phyloP scores from a whole-genome alignment of 2,329 filamentous ascomycete genomes.

The Cryphonectria carpinicola region DNA sequence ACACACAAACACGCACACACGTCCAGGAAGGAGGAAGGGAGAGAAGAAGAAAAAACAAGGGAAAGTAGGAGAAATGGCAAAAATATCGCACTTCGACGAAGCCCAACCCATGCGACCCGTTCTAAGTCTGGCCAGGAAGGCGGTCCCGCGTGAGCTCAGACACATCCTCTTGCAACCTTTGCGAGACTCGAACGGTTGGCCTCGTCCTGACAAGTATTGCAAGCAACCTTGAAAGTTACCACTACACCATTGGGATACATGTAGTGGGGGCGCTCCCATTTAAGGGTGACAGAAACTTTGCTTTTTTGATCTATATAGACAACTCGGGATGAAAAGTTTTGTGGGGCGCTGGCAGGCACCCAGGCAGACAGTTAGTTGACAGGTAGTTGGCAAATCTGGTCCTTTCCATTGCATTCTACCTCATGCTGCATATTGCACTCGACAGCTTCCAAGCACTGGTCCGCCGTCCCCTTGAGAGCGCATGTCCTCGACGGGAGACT shows the following conservation, averaged over 20 bases:
- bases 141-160: conserved; percentile 17
- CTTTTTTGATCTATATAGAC: neutral
- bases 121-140: conserved; percentile 10
- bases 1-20: neutral
- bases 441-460: neutral
- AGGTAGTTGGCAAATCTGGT: neutral
- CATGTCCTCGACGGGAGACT: neutral
- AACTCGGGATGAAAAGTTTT: neutral
- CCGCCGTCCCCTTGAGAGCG: neutral
- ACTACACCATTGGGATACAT: conserved; percentile 8
- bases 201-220: neutral
- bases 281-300: neutral
- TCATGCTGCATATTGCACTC: neutral
- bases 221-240: conserved; percentile 8
- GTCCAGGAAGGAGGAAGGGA: neutral
- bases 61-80: neutral
- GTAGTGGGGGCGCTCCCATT: neutral
- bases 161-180: conserved; percentile 19
- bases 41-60: neutral
- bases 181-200: conserved; percentile 8
- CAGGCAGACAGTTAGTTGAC: neutral
- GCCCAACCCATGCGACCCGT: neutral
- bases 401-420: conserved; percentile 8
- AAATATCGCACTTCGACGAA: conserved; percentile 9
- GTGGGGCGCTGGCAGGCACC: neutral